phyloP scores from a whole-genome alignment of 1,284 basidiomycete genomes.

The Marasmius tenuissimus region DNA sequence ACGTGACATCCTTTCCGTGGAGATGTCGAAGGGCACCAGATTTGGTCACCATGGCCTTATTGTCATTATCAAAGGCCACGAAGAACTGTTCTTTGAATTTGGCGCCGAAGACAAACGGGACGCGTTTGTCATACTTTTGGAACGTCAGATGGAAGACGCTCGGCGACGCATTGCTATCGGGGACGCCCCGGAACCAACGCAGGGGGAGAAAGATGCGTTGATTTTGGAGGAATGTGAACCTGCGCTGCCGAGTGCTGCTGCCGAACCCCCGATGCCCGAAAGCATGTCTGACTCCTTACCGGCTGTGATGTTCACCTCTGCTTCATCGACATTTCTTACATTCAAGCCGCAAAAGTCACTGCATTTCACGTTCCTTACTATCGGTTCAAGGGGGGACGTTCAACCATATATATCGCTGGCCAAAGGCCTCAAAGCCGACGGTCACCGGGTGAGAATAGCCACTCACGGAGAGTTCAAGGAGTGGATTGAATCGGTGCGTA shows the following conservation, averaged over 20 bases:
- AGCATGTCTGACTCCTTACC: slow-evolving; percentile 67
- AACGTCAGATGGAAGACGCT: slow-evolving; percentile 80
- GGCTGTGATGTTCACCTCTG: slow-evolving; percentile 91
- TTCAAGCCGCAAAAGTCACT: slow-evolving; percentile 87
- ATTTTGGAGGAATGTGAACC: slow-evolving; percentile 71
- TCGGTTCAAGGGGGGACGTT: slow-evolving; percentile 92
- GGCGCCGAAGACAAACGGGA: slow-evolving; percentile 74
- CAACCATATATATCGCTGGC: slow-evolving; percentile 95
- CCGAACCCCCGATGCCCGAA: slow-evolving; percentile 42
- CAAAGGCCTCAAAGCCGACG: slow-evolving; percentile 89
- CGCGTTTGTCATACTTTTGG: slow-evolving; percentile 73
- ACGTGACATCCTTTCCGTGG: slow-evolving; percentile 80
- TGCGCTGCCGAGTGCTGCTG: slow-evolving; percentile 20
- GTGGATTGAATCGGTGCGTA: slow-evolving; percentile 90
- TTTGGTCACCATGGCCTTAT: slow-evolving; percentile 89
- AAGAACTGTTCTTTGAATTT: slow-evolving; percentile 97
- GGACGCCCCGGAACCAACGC: slow-evolving; percentile 40
- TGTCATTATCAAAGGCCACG: slow-evolving; percentile 91
- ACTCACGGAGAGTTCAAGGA: slow-evolving; percentile 93
- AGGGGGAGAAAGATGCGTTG: slow-evolving; percentile 63
- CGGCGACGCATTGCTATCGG: slow-evolving; percentile 46
- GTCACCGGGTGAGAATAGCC: slow-evolving; percentile 83
- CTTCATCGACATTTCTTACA: slow-evolving; percentile 91
- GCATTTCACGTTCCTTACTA: slow-evolving; percentile 91
- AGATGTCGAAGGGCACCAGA: slow-evolving; percentile 85